Percentiles rank a stretch among this genome's conserved stretches.
Evolutionary conservation across 1,284 basidiomycete genomes (phyloP).

Genomic region (Filobasidium uniguttulatum): DNA sequence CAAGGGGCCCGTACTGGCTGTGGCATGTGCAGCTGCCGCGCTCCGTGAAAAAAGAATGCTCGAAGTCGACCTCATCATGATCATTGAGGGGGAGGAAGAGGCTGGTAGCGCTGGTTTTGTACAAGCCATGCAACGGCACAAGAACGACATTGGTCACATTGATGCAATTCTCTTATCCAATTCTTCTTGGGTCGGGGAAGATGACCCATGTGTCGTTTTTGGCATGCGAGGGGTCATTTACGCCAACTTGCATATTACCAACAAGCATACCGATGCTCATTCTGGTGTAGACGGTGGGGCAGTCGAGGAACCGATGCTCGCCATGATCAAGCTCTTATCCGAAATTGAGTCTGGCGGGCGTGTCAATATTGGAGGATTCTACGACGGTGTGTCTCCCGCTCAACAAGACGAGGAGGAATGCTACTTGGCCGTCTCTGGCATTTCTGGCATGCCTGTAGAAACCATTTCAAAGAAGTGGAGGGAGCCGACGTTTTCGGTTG

Average conservation of each 20-base stretch:
- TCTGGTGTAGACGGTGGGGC: constrained; percentile 80
- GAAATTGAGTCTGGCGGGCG: constrained; percentile 50
- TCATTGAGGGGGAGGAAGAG: constrained; percentile 95
- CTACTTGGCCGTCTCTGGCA: constrained; percentile 52
- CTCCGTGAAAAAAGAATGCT: constrained; percentile 59
- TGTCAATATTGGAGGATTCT: constrained; percentile 71
- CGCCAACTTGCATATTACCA: constrained; percentile 46
- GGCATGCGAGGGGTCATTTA: constrained; percentile 79
- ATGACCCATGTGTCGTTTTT: constrained; percentile 89
- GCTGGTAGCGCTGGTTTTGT: constrained; percentile 74
- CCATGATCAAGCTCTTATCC: constrained; percentile 74
- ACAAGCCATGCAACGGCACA: constrained; percentile 57
- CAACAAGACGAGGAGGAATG: constrained; percentile 53
- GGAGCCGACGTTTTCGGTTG: constrained; percentile 32
- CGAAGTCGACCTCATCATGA: constrained; percentile 72
- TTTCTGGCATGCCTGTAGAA: constrained; percentile 50
- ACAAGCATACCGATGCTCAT: constrained; percentile 35
- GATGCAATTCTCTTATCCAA: constrained; percentile 77
- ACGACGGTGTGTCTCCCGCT: constrained; percentile 56
- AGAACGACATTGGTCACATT: constrained; percentile 66
- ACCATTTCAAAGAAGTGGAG: constrained; percentile 64
- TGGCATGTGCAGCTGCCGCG: constrained; percentile 75
- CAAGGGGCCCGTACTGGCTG: constrained; percentile 85
- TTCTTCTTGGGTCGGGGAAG: constrained; percentile 92
- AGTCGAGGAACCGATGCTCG: constrained; percentile 75